Evolutionary conservation across 441 rosid genomes (phyloP), one percentile per base, ranked within the genome.

Genomic region (Gossypium gossypioides): DNA sequence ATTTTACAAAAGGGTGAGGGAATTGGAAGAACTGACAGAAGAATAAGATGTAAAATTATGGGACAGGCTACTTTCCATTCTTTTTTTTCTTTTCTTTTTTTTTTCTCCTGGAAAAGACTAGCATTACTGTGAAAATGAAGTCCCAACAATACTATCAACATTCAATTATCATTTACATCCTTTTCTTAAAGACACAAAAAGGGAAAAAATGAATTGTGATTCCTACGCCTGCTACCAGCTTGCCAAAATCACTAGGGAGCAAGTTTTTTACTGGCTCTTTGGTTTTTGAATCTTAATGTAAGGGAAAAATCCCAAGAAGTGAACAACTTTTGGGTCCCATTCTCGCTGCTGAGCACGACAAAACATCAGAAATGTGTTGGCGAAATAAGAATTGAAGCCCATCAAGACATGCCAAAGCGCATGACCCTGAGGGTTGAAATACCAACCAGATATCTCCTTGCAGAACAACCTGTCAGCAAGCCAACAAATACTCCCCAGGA

Each of bases 331-430:
- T 0, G 97, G 97, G 42, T 82, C 77, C 98, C 98, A 90, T 2
- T 83, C 85, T 40, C 84, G 82, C 73, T 89, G 96, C 79, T 88
- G 82, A 46, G 98, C 98, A 22, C 93, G 91, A 65, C 97, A 90
- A 74, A 94, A 94, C 98, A 94, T 94, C 86, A 91, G 79, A 84
- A 88, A 91, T 8, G 91, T 86, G 81, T 91, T 91, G 13, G 95
- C 95, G 25, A 72, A 90, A 79, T 91, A 94, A 0, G 96, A 87
- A 79, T 89, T 89, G 81, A 94, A 91, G 27, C 96, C 87, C 98
- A 91, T 91, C 51, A 89, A 82, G 6, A 85, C 74, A 63, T 91
- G 97, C 95, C 97, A 89, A 6, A 86, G 61, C 6, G 98, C 98
- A 59, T 94, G 98, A 0, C 98, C 98, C 69, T 94, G 90, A 6